phyloP scores from a whole-genome alignment of 2,329 filamentous ascomycete genomes.

The Lachnellula occidentalis region DNA sequence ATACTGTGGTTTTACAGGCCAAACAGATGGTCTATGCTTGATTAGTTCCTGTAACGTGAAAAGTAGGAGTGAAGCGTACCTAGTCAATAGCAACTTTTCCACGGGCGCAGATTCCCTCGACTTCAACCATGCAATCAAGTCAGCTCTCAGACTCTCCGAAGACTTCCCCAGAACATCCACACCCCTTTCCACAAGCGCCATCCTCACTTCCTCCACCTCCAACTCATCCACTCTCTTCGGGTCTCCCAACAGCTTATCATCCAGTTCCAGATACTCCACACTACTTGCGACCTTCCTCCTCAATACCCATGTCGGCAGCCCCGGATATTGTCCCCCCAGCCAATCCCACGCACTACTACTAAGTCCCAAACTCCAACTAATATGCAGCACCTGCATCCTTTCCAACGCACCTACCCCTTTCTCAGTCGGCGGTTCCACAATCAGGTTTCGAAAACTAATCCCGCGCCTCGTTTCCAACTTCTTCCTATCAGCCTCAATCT shows the following conservation, averaged over 20 bases:
- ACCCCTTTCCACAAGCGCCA: slow-evolving; percentile 68
- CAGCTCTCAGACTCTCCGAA: slow-evolving; percentile 33
- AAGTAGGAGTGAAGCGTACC: slow-evolving; percentile 24
- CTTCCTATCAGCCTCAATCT: slow-evolving; percentile 55
- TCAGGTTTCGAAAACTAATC: slow-evolving; percentile 41
- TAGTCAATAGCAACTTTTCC: slow-evolving; percentile 30
- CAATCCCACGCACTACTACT: slow-evolving; percentile 39
- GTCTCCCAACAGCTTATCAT: slow-evolving; percentile 63
- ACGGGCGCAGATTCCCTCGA: slow-evolving; percentile 30
- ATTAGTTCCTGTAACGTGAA: slow-evolving; percentile 8
- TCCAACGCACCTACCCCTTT: slow-evolving; percentile 29
- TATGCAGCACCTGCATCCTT: slow-evolving; percentile 36
- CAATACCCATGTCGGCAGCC: slow-evolving; percentile 46
- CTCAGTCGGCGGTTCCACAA: slow-evolving; percentile 21
- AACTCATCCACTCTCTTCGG: slow-evolving; percentile 57
- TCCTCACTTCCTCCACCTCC: slow-evolving; percentile 56
- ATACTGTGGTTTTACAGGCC: slow-evolving; percentile 19
- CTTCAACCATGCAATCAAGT: slow-evolving; percentile 36
- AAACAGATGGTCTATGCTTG: slow-evolving; percentile 24
- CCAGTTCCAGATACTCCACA: slow-evolving; percentile 59
- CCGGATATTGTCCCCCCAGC: slow-evolving; percentile 33
- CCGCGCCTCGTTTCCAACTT: slow-evolving; percentile 48
- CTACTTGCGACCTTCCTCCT: slow-evolving; percentile 45
- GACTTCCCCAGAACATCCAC: slow-evolving; percentile 45
- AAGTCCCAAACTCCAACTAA: slow-evolving; percentile 35